Percentiles rank a stretch among this genome's conserved stretches.
Conservation (phyloP, 2,329 filamentous ascomycete species). For the Calonectria fujianensis region DNA sequence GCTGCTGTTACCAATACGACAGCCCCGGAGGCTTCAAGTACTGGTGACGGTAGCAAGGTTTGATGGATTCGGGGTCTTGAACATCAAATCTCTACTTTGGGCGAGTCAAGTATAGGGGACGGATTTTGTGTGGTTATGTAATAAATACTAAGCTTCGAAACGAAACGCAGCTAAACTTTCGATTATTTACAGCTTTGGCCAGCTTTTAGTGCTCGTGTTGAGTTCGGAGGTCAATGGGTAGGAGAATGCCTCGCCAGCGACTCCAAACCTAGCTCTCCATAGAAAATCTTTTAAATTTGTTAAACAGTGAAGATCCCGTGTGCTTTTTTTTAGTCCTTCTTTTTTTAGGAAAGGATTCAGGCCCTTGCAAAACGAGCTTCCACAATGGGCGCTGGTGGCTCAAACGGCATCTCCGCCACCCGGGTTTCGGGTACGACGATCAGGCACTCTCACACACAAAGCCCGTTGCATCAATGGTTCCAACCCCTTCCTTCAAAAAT, state of each 20-base stretch:
- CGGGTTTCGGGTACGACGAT: slow-evolving; percentile 14
- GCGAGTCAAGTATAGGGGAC: neutral
- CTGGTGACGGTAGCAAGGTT: neutral
- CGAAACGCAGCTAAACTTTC: neutral
- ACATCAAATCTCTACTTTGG: neutral
- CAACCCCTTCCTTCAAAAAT: neutral
- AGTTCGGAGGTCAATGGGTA: neutral
- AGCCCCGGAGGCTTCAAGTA: slow-evolving; percentile 12
- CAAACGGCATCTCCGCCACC: neutral
- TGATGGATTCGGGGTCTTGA: neutral
- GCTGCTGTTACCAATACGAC: neutral
- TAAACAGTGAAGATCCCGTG: neutral
- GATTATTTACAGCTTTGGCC: neutral
- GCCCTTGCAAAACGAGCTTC: neutral
- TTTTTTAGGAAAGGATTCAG: neutral
- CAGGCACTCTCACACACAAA: neutral
- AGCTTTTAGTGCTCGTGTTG: neutral
- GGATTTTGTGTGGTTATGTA: neutral
- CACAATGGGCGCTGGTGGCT: neutral
- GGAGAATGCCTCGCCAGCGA: neutral
- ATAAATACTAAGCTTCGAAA: slow-evolving; percentile 2
- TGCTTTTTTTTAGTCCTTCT: neutral
- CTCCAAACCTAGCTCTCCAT: neutral
- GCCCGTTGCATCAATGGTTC: neutral
- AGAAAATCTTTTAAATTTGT: slow-evolving; percentile 10